Percentiles rank a stretch among this genome's conserved stretches.
Evolutionary conservation across 2,329 filamentous ascomycete species (phyloP).

Genomic region (Zelopaecilomyces penicillatus): DNA sequence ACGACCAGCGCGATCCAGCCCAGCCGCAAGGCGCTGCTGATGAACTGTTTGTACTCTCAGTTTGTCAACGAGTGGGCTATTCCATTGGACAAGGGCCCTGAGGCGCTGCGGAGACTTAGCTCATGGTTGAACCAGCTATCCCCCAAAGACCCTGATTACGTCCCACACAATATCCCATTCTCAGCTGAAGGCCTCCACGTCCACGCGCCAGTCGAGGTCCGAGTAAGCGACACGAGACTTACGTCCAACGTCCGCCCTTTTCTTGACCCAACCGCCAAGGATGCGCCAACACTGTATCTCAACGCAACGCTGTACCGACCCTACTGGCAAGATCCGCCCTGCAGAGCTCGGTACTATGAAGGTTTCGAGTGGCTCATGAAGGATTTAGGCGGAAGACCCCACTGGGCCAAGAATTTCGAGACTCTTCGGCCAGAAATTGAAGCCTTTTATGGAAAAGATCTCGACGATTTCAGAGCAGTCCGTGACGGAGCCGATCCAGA

Average conservation of each 20-base stretch:
- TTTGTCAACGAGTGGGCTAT: slow-evolving; percentile 98
- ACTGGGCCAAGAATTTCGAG: slow-evolving; percentile 90
- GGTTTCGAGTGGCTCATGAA: slow-evolving; percentile 89
- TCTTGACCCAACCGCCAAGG: slow-evolving; percentile 61
- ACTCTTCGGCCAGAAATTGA: slow-evolving; percentile 53
- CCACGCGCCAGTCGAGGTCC: slow-evolving; percentile 88
- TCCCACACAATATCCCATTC: slow-evolving; percentile 66
- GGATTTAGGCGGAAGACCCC: slow-evolving; percentile 70
- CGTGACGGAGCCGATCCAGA: slow-evolving; percentile 66
- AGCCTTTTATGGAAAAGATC: slow-evolving; percentile 58
- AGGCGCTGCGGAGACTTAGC: slow-evolving; percentile 73
- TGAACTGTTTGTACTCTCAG: slow-evolving; percentile 98
- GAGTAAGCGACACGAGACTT: slow-evolving; percentile 61
- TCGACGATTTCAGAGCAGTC: slow-evolving; percentile 59
- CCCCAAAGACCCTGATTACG: slow-evolving; percentile 56
- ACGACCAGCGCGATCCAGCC: slow-evolving; percentile 70
- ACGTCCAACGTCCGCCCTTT: slow-evolving; percentile 30
- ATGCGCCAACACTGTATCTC: slow-evolving; percentile 73
- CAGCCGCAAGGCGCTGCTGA: slow-evolving; percentile 70
- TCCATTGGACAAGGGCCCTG: slow-evolving; percentile 75
- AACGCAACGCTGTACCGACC: slow-evolving; percentile 86
- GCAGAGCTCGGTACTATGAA: slow-evolving; percentile 69
- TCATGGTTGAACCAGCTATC: slow-evolving; percentile 68
- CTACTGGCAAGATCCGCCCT: slow-evolving; percentile 70
- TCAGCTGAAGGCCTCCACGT: slow-evolving; percentile 72